phyloP scores from a whole-genome alignment of 148 eudicot genomes.

The Rhododendron simsii region DNA sequence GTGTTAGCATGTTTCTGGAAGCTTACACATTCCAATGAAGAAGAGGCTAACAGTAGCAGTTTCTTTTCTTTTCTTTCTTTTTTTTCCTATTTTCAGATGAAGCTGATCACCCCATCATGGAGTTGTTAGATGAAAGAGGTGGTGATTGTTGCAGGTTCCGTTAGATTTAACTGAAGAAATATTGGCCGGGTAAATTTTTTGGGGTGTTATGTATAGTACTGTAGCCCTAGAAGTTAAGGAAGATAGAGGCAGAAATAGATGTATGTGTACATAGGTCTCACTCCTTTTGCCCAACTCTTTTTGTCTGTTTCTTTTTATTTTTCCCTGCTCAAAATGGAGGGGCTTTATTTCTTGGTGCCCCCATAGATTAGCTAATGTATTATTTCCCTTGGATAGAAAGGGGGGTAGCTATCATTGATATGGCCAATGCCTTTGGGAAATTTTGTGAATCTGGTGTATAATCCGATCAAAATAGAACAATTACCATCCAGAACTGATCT shows the following conservation, averaged over 20 bases:
- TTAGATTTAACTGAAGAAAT: constrained; percentile 15
- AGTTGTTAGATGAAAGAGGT: constrained; percentile 11
- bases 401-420: constrained; percentile 48
- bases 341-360: constrained; percentile 51
- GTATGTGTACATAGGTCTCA: constrained; percentile 72
- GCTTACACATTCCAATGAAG: not conserved
- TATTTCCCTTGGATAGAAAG: constrained; percentile 24
- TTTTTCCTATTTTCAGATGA: constrained; percentile 18
- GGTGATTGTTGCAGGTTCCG: constrained; percentile 12
- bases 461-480: constrained; percentile 16
- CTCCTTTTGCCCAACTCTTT: constrained; percentile 25
- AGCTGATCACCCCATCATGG: constrained; percentile 27
- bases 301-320: constrained; percentile 8
- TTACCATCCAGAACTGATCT: constrained; percentile 16
- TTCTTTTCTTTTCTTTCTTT: not conserved
- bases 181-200: constrained; percentile 34
- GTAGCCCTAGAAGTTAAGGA: constrained; percentile 41
- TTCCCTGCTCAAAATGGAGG: constrained; percentile 29
- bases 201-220: constrained; percentile 60
- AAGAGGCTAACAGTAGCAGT: constrained; percentile 8
- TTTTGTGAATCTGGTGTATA: constrained; percentile 71
- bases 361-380: constrained; percentile 54
- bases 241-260: constrained; percentile 53
- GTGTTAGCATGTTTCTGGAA: not conserved
- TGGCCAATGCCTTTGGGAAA: constrained; percentile 53